phyloP scores from a whole-genome alignment of 2,329 filamentous ascomycete genomes.

The Chrysosporium keratinophilum region DNA sequence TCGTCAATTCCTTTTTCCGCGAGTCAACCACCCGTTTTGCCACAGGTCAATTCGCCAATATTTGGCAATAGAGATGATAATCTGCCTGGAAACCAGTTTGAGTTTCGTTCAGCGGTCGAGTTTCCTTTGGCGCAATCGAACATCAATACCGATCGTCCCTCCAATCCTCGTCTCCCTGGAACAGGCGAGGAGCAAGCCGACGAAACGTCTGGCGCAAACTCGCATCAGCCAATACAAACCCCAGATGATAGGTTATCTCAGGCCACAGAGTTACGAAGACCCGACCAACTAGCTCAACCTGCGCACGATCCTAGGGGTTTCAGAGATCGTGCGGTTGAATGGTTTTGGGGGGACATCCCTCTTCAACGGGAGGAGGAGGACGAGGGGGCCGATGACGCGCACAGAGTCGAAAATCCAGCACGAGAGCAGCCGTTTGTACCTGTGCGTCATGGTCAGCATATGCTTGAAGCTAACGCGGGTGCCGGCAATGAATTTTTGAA shows the following conservation, averaged over 20 bases:
- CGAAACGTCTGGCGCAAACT: not conserved
- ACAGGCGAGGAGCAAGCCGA: not conserved
- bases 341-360: slow-evolving; percentile 38
- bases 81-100: slow-evolving; percentile 2
- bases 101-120: slow-evolving; percentile 6
- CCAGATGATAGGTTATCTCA: not conserved
- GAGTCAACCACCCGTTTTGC: not conserved
- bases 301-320: not conserved
- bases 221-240: not conserved
- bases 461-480: slow-evolving; percentile 23
- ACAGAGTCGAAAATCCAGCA: slow-evolving; percentile 47
- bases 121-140: not conserved
- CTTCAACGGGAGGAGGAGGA: slow-evolving; percentile 26
- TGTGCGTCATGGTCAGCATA: slow-evolving; percentile 36
- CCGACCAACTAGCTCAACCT: too few relatives aligned
- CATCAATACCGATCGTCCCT: not conserved
- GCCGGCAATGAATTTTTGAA: slow-evolving; percentile 26
- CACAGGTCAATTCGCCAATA: not conserved
- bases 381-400: slow-evolving; percentile 41
- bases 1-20: not conserved
- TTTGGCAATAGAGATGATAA: slow-evolving; percentile 6
- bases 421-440: slow-evolving; percentile 53
- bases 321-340: slow-evolving; percentile 25
- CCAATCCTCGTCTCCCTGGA: not conserved
- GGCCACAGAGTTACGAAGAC: not conserved